Conservation (phyloP, 495 filamentous ascomycete species). For the Trichoderma virens region DNA sequence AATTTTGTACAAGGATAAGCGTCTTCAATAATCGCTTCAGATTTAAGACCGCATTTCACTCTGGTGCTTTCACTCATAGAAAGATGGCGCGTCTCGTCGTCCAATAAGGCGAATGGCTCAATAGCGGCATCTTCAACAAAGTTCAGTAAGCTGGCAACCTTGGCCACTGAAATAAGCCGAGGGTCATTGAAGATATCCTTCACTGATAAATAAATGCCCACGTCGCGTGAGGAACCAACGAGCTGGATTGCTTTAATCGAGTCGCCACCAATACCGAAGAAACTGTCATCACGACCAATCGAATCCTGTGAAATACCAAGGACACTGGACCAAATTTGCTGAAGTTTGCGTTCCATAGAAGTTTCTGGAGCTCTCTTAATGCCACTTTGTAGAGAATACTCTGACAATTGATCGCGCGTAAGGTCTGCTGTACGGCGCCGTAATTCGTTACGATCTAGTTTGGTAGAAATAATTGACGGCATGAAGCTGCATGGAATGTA, state of each 20-base stretch:
- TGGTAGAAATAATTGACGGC: conserved; percentile 18
- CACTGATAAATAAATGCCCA: neutral
- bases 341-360: neutral
- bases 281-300: conserved; percentile 40
- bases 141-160: neutral
- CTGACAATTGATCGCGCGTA: conserved; percentile 22
- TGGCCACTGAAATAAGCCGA: conserved; percentile 3
- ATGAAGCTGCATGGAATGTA: conserved; percentile 12
- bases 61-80: neutral
- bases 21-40: neutral
- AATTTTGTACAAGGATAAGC: conserved; percentile 44
- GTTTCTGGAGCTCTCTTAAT: conserved; percentile 6
- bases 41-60: conserved; percentile 24
- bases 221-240: conserved; percentile 30
- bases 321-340: neutral
- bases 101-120: neutral
- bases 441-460: neutral
- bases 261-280: conserved; percentile 37
- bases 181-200: conserved; percentile 8
- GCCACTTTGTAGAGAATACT: conserved; percentile 38
- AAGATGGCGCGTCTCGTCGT: neutral
- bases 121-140: neutral
- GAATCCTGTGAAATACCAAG: conserved; percentile 7
- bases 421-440: neutral
- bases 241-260: conserved; percentile 32